Evolutionary conservation across 2,329 filamentous ascomycete genomes (phyloP).

Genomic region (Neoarthrinium moseri): DNA sequence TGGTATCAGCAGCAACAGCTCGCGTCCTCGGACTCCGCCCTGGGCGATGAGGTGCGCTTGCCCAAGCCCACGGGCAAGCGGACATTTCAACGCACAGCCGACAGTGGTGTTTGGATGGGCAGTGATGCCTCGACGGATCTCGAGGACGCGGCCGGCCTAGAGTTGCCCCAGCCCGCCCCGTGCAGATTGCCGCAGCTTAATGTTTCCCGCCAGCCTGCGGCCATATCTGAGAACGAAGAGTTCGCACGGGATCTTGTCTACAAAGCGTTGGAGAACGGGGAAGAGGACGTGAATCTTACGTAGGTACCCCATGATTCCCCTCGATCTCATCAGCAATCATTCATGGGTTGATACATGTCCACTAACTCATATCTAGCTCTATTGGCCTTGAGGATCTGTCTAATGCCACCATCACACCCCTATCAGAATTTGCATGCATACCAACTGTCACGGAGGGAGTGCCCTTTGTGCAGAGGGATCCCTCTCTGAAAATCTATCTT

Average conservation of each 20-base stretch:
- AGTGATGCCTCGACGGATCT: constrained; percentile 52
- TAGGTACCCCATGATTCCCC: constrained; percentile 32
- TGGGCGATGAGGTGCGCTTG: constrained; percentile 34
- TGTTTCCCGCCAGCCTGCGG: constrained; percentile 18
- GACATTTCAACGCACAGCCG: constrained; percentile 56
- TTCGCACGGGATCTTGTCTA: constrained; percentile 46
- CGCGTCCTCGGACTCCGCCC: constrained; percentile 47
- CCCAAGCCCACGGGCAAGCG: constrained; percentile 43
- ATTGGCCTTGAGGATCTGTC: constrained; percentile 53
- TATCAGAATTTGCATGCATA: constrained; percentile 54
- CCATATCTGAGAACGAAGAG: constrained; percentile 40
- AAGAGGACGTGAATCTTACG: constrained; percentile 62
- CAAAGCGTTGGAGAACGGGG: constrained; percentile 55
- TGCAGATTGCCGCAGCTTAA: constrained; percentile 38
- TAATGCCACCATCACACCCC: constrained; percentile 54
- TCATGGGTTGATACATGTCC: constrained; percentile 2
- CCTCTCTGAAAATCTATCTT: constrained; percentile 60
- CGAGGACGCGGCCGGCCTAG: constrained; percentile 40
- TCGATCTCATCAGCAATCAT: background rate
- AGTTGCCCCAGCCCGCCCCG: constrained; percentile 30
- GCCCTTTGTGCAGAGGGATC: constrained; percentile 57
- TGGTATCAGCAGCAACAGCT: constrained; percentile 67
- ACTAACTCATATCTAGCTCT: constrained; percentile 24
- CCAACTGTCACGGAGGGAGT: constrained; percentile 55
- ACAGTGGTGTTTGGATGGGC: constrained; percentile 69